Percentiles rank a stretch among this genome's conserved stretches.
phyloP scores from a whole-genome alignment of 768 basidiomycete species.

The Kwoniella pini region DNA sequence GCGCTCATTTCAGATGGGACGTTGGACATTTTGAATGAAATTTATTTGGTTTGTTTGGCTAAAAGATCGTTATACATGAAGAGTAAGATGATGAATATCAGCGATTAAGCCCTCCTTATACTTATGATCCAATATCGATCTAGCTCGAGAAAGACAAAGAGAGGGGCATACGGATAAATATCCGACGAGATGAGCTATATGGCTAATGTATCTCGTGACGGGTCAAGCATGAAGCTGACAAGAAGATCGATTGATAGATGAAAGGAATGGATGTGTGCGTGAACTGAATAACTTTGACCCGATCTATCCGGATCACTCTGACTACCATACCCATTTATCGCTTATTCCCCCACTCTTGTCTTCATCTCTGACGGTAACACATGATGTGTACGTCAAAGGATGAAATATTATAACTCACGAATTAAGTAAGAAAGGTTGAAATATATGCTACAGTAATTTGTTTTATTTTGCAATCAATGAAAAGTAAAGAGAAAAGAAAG shows the following conservation, averaged over 20 bases:
- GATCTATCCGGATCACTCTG: neutral
- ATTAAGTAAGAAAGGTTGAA: neutral
- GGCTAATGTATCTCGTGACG: no score
- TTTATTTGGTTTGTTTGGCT: slow-evolving; percentile 9
- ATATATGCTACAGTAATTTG: neutral
- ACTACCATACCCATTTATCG: neutral
- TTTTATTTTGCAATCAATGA: neutral
- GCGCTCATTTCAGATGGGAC: slow-evolving; percentile 63
- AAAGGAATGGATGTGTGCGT: neutral
- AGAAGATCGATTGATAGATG: neutral
- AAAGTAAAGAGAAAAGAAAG: neutral
- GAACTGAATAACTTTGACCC: neutral
- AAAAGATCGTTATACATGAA: no score
- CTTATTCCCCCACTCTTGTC: neutral
- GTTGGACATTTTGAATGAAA: slow-evolving; percentile 28
- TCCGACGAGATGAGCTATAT: no score
- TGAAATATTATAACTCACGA: neutral
- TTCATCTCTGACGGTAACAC: neutral
- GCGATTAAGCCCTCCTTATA: neutral
- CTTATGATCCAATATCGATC: neutral
- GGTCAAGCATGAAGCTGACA: neutral
- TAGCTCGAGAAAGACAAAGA: no score
- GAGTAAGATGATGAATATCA: neutral
- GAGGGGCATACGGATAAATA: no score
- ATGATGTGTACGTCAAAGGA: neutral